Evolutionary conservation across 805 yeast genomes (phyloP), one percentile per base, ranked within the genome.

Genomic region (Starmerella gropengiesseri): DNA sequence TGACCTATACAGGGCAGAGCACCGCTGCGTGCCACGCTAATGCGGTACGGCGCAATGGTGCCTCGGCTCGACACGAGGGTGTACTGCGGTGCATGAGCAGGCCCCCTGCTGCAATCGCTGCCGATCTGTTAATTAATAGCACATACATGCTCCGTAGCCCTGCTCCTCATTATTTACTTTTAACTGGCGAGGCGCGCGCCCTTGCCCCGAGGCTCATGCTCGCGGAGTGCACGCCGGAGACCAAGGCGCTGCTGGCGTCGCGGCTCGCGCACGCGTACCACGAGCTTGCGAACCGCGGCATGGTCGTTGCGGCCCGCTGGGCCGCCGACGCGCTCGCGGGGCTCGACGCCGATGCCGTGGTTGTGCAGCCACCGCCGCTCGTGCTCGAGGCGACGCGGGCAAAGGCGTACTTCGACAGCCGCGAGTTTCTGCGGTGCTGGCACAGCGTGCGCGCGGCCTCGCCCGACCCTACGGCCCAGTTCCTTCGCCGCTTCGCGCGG

Each of bases 361-460:
- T 34, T 27, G 18, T 39, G 36, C 40, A 40, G 30, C 50, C 43
- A 38, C 44, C 49, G 27, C 32, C 31, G 6, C 33, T 44, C 7
- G 56, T 37, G 77, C 75, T 44, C 69, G 72, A 63, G 45, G 62
- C 81, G 21, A 50, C 73, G 13, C 64, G 84, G 21, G 95, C 89
- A 1, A 74, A 75, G 41, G 60, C 81, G 0, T 78, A 81, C 56
- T 84, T 89, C 65, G 80, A 76, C 54, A 76, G 84, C 55, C 78
- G 81, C 53, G 97, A 91, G 60, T 89, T 78, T 57, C 89, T 79
- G 44, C 63, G 97, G 21, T 81, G 87, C 44, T 75, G 81, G 4
- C 65, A 68, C 51, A 69, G 68, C 12, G 63, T 91, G 44, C 67
- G 67, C 43, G 28, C 17, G 5, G 11, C 39, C 9, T 67, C 68